Evolutionary conservation across 257 asterid species (phyloP).

Genomic region (Ballota nigra): DNA sequence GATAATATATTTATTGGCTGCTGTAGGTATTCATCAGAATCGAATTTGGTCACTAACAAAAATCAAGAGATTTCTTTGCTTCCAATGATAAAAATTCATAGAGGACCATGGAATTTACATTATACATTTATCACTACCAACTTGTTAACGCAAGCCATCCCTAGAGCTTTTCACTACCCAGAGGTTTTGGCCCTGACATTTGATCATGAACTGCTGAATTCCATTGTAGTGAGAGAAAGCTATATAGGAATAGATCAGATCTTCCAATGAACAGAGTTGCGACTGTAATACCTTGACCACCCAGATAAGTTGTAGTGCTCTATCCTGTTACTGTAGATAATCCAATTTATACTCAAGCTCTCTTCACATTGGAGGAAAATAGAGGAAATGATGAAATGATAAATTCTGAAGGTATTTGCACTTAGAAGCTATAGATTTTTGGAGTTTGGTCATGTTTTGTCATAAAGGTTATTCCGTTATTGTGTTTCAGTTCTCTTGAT

Average conservation of each 20-base stretch:
- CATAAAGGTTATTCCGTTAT: not conserved
- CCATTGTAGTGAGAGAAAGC: not conserved
- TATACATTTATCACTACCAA: not conserved
- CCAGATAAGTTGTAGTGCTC: not conserved
- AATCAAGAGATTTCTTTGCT: not conserved
- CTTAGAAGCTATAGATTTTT: constrained; percentile 15
- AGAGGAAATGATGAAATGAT: not conserved
- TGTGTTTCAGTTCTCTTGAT: not conserved
- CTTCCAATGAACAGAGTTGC: not conserved
- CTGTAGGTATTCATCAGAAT: constrained; percentile 1
- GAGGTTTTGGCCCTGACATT: not conserved
- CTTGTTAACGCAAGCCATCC: not conserved
- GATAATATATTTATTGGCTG: constrained; percentile 1
- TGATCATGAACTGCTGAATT: not conserved
- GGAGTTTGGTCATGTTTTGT: not conserved
- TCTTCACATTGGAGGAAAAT: not conserved
- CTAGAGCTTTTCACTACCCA: not conserved
- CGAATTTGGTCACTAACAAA: not conserved
- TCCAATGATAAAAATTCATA: not conserved
- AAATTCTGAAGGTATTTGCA: not conserved
- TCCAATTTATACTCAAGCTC: not conserved
- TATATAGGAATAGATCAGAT: not conserved
- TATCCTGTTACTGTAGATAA: not conserved
- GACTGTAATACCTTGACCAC: not conserved
- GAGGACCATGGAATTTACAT: not conserved